Percentiles rank a stretch among this genome's conserved stretches.
Evolutionary conservation across 352 stramenopile species (phyloP).

Genomic region (Phytophthora meadii): DNA sequence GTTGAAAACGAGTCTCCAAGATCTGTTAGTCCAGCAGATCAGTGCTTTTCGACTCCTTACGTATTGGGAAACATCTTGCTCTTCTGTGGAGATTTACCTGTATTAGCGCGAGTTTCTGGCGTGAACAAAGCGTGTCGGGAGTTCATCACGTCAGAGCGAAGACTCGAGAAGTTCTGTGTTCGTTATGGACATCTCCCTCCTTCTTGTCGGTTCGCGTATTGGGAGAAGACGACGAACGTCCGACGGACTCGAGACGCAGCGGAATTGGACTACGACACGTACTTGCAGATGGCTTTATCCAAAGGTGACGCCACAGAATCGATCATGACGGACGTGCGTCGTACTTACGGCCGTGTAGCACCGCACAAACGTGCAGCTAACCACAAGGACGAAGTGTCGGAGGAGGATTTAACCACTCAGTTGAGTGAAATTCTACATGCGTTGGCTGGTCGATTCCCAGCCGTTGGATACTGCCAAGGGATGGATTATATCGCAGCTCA

Average conservation of each 20-base stretch:
- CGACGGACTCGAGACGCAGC: conserved; percentile 52
- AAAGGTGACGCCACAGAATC: conserved; percentile 86
- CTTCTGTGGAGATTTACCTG: conserved; percentile 65
- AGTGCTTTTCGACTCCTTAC: conserved; percentile 67
- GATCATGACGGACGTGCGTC: conserved; percentile 85
- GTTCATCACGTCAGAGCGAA: conserved; percentile 70
- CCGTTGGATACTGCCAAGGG: conserved; percentile 88
- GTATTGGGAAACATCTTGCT: conserved; percentile 82
- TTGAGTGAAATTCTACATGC: conserved; percentile 85
- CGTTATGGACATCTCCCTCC: conserved; percentile 73
- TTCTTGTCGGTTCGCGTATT: conserved; percentile 73
- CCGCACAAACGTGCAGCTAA: conserved; percentile 76
- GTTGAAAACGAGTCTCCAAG: conserved; percentile 23
- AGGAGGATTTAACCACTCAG: conserved; percentile 79
- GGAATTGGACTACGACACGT: conserved; percentile 85
- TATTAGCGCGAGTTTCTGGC: conserved; percentile 47
- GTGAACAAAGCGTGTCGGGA: conserved; percentile 66
- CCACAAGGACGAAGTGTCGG: conserved; percentile 61
- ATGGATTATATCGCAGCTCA: conserved; percentile 91
- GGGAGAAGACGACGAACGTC: conserved; percentile 65
- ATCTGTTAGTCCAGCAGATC: conserved; percentile 24
- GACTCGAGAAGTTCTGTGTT: conserved; percentile 85
- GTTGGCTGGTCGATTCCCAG: conserved; percentile 76
- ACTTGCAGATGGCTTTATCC: conserved; percentile 84
- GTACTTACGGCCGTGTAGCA: conserved; percentile 83